phyloP scores from a whole-genome alignment of 1,284 basidiomycete species.

The Albatrellus sp. region DNA sequence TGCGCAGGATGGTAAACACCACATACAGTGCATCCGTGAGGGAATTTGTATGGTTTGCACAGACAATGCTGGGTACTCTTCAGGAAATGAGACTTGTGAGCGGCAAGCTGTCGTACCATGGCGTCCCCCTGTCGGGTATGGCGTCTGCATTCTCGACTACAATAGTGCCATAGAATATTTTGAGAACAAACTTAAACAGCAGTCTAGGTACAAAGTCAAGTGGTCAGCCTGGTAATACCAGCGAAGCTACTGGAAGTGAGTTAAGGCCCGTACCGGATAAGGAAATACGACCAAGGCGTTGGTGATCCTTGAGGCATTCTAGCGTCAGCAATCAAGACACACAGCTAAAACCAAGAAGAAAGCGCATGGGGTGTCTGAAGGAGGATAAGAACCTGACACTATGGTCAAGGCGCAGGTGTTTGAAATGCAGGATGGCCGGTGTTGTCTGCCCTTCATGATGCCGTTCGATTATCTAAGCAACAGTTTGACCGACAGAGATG shows the following conservation, averaged over 20 bases:
- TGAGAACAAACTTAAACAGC: slow-evolving; percentile 68
- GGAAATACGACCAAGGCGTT: slow-evolving; percentile 55
- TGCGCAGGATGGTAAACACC: not conserved
- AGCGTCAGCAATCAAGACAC: too few species aligned
- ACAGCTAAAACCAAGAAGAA: too few species aligned
- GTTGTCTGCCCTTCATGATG: too few species aligned
- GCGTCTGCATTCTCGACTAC: slow-evolving; percentile 53
- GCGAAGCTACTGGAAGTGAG: too few species aligned
- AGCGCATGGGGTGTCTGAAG: not conserved
- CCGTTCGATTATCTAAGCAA: too few species aligned
- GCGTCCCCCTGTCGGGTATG: not conserved
- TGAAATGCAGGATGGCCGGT: too few species aligned
- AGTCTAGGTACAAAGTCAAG: slow-evolving; percentile 27
- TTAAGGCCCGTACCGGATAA: slow-evolving; percentile 38
- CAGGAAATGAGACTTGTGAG: slow-evolving; percentile 8
- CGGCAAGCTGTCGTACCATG: not conserved
- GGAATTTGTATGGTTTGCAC: slow-evolving; percentile 76
- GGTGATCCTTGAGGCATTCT: slow-evolving; percentile 33
- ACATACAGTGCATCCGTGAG: slow-evolving; percentile 74
- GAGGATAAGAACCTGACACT: not conserved
- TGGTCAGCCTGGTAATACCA: not conserved
- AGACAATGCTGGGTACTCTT: slow-evolving; percentile 37
- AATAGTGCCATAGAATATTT: slow-evolving; percentile 80
- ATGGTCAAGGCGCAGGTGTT: too few species aligned
- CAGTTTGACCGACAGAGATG: too few species aligned